These are phyloP conservation scores for Diaporthe nobilis DNA, from an alignment of 2,329 filamentous ascomycete genomes.

Conservation along the genomic window DNA sequence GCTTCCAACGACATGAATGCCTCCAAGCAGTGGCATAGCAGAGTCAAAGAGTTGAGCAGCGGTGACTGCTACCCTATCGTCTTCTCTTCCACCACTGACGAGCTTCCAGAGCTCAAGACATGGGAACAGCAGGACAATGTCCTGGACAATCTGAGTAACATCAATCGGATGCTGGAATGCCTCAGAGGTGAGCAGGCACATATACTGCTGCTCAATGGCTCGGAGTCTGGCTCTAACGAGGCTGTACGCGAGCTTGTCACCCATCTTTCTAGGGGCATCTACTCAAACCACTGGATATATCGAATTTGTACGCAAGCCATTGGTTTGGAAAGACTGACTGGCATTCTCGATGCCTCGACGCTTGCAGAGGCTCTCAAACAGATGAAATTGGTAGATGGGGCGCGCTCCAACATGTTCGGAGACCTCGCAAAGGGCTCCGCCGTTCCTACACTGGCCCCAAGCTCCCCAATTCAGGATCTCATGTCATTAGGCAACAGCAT, in stretches of 20 bases:
- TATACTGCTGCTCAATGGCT: constrained; percentile 36
- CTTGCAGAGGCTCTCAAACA: constrained; percentile 47
- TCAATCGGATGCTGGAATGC: constrained; percentile 61
- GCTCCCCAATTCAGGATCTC: constrained; percentile 44
- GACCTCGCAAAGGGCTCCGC: constrained; percentile 46
- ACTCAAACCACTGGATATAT: constrained; percentile 52
- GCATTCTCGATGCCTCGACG: constrained; percentile 30
- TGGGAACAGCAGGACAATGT: constrained; percentile 55
- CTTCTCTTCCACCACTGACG: constrained; percentile 30
- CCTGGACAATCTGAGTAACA: constrained; percentile 62
- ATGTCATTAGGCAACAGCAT: constrained; percentile 39
- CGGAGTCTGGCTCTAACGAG: constrained; percentile 5
- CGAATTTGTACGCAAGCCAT: constrained; percentile 49
- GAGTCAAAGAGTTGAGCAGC: constrained; percentile 50
- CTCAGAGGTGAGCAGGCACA: constrained; percentile 48
- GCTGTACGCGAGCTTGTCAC: constrained; percentile 22
- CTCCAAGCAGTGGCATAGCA: constrained; percentile 47
- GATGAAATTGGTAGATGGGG: constrained; percentile 42
- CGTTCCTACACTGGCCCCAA: constrained; percentile 52
- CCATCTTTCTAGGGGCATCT: constrained; percentile 45
- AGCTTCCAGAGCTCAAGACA: constrained; percentile 36
- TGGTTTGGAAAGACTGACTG: constrained; percentile 41
- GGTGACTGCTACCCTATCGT: constrained; percentile 49
- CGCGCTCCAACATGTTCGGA: constrained; percentile 18
- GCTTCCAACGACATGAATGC: constrained; percentile 73